phyloP scores from a whole-genome alignment of 345 rosid genomes.

The Lepidium aucheri region DNA sequence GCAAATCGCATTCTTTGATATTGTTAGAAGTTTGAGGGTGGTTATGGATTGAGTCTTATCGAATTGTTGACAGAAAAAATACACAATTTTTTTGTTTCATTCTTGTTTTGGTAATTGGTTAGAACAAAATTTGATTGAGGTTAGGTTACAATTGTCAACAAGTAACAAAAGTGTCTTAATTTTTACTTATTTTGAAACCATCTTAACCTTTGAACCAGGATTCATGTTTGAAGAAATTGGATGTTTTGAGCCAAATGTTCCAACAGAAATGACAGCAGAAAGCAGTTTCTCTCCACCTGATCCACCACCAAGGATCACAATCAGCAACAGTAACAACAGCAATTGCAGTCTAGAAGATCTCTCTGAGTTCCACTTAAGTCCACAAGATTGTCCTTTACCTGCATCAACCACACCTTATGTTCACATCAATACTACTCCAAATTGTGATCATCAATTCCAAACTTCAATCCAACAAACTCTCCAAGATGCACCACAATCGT shows the following conservation, averaged over 20 bases:
- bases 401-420: slow-evolving; percentile 22
- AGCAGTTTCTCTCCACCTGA: slow-evolving; percentile 19
- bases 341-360: slow-evolving; percentile 35
- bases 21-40: no score
- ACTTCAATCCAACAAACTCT: slow-evolving; percentile 20
- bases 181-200: slow-evolving; percentile 9
- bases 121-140: neutral
- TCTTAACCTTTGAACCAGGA: neutral
- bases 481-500: slow-evolving; percentile 19
- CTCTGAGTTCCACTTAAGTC: slow-evolving; percentile 34
- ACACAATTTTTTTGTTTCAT: no score
- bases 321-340: slow-evolving; percentile 27
- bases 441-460: slow-evolving; percentile 13
- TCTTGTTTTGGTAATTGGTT: neutral
- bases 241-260: slow-evolving; percentile 44
- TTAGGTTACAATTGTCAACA: neutral
- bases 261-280: slow-evolving; percentile 24
- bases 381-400: slow-evolving; percentile 17
- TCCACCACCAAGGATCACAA: slow-evolving; percentile 7
- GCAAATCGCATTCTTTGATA: no score
- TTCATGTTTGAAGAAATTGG: slow-evolving; percentile 45
- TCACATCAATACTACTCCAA: slow-evolving; percentile 27
- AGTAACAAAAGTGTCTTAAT: neutral
- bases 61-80: no score
- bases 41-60: no score